Base-by-base conservation (phyloP, 768 basidiomycete genomes). In the Boletus rubropictus region DNA sequence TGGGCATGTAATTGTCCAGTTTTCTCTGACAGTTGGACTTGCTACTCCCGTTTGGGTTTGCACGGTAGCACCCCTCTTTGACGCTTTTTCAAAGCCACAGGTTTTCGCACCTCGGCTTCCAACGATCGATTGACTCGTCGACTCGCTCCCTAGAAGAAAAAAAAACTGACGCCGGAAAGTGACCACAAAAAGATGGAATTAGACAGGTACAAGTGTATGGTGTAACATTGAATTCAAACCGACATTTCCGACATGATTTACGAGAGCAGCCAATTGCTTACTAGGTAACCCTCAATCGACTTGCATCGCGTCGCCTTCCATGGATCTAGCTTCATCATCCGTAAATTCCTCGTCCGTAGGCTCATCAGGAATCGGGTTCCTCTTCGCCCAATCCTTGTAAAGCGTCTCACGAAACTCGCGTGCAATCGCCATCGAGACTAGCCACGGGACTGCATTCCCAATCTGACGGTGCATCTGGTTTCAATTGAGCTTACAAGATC, bases 371-470 rank as follows among this genome's bases (percentile, higher is more conserved):
- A 48, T 38, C 46, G 60, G 39, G 66, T 64, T 54, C 12, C 36
- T 42, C 33, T 56, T 62, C 46, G 53, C 57, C 82, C 82, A 86
- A 39, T 73, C 67, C 49, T 75, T 70, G 45, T 81, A 74, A 24
- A 80, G 50, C 0, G 74, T 72, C 5, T 71, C 65, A 8, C 75
- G 67, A 31, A 89, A 70, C 56, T 85, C 77, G 17, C 78, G 72
- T 17, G 84, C 87, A 7, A 90, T 65, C 0, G 87, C 88, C 18
- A 64, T 62, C 14, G 74, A 75, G 5, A 90, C 68, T 2, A 72
- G 83, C 70, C 81, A 76, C 1, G 88, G 81, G 3, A 89, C 84
- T 0, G 87, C 85, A 57, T 89, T 89, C 12, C 87, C 87, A 50
- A 90, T 87, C 48, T 87, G 85, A 24, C 85, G 72, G 55, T 87